Evolutionary conservation across 805 yeast species (phyloP).

Genomic region (Saccharomycopsis fodiens): DNA sequence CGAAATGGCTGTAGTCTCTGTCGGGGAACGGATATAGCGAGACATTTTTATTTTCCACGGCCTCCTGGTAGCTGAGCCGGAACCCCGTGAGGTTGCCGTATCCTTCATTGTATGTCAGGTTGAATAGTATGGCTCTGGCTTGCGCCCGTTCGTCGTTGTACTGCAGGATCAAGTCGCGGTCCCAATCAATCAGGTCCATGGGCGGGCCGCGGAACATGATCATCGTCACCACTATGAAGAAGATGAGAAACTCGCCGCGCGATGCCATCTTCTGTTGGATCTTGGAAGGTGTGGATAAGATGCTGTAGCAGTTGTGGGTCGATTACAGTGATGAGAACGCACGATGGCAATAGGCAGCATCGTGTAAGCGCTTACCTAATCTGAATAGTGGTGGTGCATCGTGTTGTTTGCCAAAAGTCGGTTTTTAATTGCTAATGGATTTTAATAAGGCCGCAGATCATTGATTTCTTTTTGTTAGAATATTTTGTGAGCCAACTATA

Average conservation of each 20-base stretch:
- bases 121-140: conserved; percentile 29
- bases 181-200: conserved; percentile 30
- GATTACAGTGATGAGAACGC: too few species aligned
- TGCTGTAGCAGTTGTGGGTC: too few species aligned
- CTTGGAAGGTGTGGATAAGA: too few species aligned
- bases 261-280: conserved; percentile 1
- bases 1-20: conserved; percentile 36
- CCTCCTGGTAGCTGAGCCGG: conserved; percentile 56
- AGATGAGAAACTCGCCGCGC: conserved; percentile 5
- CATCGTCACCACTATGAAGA: conserved; percentile 27
- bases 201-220: conserved; percentile 29
- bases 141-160: conserved; percentile 29
- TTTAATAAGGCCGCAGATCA: too few species aligned
- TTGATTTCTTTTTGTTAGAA: too few species aligned
- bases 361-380: too few species aligned
- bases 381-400: too few species aligned
- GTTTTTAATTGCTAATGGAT: too few species aligned
- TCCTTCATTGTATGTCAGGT: conserved; percentile 41
- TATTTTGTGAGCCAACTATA: too few species aligned
- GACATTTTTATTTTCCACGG: conserved; percentile 34
- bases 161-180: conserved; percentile 32
- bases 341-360: too few species aligned
- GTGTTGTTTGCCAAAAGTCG: too few species aligned
- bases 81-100: conserved; percentile 73
- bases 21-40: conserved; percentile 53